Conservation (phyloP, 2,329 filamentous ascomycete genomes). For the Fusarium sp. region DNA sequence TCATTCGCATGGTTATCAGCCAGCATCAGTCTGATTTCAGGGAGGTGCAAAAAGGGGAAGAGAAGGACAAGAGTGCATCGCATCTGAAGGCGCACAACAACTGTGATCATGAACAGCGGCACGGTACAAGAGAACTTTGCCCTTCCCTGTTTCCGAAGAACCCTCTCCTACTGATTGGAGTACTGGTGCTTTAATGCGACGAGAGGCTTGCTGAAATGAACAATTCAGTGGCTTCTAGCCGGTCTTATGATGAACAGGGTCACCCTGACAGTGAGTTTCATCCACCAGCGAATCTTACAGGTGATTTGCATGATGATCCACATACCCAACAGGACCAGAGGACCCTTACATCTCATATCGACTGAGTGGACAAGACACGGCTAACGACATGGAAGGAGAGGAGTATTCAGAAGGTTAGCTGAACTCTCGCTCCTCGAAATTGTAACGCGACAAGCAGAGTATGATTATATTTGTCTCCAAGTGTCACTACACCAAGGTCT, state of each 20-base stretch:
- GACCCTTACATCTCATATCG: background rate
- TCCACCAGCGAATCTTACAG: background rate
- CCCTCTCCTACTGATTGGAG: accelerated
- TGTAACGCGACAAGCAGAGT: background rate
- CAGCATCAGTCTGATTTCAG: background rate
- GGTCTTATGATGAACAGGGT: background rate
- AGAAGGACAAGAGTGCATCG: background rate
- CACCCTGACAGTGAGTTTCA: background rate
- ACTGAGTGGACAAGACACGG: background rate
- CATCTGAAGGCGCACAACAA: background rate
- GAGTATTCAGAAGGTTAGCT: background rate
- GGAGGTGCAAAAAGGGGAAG: background rate
- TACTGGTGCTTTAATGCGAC: background rate
- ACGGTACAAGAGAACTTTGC: background rate
- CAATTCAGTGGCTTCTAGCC: background rate
- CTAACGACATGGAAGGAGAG: background rate
- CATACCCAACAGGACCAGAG: background rate
- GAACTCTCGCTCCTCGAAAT: background rate
- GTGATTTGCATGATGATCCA: background rate
- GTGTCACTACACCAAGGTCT: background rate
- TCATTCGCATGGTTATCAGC: background rate
- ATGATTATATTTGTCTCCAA: too few relatives aligned
- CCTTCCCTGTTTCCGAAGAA: background rate
- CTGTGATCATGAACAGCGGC: background rate
- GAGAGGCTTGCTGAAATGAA: background rate